Base-by-base conservation (phyloP, 495 filamentous ascomycete species). In the Aspergillus incahuasiensis region DNA sequence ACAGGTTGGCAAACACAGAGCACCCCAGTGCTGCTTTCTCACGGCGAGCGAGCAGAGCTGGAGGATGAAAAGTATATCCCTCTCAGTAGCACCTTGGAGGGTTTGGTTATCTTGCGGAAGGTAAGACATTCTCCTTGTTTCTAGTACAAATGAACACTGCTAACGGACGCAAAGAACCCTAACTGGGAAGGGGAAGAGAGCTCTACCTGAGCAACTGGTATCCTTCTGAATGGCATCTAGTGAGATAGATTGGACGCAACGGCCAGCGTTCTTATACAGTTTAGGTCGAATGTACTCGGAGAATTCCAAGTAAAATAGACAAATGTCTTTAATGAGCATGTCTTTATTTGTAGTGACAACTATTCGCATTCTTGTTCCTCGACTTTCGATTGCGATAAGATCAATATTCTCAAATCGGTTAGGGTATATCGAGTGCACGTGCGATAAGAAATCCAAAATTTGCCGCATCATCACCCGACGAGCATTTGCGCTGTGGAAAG, bases 1-100 rank as follows among this genome's bases (percentile, higher is more conserved):
- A 99, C 94, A 15, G 94, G 94, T 38, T 99, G 94, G 94, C 94
- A 99, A 75, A 99, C 94, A 56, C 94, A 99, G 75, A 97, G 89
- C 74, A 97, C 94, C 18, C 94, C 94, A 3, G 94, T 99, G 48
- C 76, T 99, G 52, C 76, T 99, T 65, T 84, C 90, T 8, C 84
- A 96, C 69, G 95, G 94, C 13, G 94, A 99, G 79, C 79, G 94
- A 63, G 94, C 94, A 40, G 94, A 99, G 77, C 72, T 99, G 47
- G 94, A 99, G 70, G 95, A 97, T 66, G 94, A 99, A 76, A 84
- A 97, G 72, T 99, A 97, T 63, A 85, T 97, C 52, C 87, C 86
- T 70, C 76, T 97, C 60, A 92, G 85, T 62, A 92, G 83, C 77
- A 95, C 84, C 44, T 77, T 99, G 40, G 94, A 99, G 77, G 95